These are phyloP conservation scores for Inga leiocalycina DNA, from an alignment of 306 rosid species.

Conservation along the genomic window DNA sequence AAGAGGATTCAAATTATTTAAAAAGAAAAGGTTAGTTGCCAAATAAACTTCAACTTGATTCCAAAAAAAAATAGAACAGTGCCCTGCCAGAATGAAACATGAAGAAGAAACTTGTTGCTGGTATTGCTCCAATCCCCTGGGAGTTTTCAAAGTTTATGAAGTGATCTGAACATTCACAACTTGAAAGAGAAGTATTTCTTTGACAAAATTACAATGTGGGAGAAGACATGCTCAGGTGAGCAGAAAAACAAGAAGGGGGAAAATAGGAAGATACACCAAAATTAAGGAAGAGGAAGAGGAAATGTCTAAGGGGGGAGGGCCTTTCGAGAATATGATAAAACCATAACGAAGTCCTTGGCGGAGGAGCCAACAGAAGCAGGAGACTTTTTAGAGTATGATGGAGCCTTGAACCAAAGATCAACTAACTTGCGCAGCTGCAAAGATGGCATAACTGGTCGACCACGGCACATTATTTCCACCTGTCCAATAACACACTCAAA, in stretches of 20 bases:
- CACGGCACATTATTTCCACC: constrained; percentile 92
- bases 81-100: neutral
- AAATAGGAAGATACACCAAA: constrained; percentile 11
- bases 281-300: constrained; percentile 18
- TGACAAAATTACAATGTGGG: neutral
- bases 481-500: constrained; percentile 15
- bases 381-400: constrained; percentile 65
- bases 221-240: neutral
- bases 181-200: neutral
- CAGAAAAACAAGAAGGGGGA: constrained; percentile 3
- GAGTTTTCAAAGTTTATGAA: neutral
- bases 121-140: neutral
- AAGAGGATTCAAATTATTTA: neutral
- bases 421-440: constrained; percentile 72
- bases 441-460: constrained; percentile 75
- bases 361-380: constrained; percentile 90
- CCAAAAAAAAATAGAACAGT: neutral
- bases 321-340: constrained; percentile 78
- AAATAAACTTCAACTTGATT: neutral
- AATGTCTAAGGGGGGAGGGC: constrained; percentile 39
- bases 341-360: constrained; percentile 97
- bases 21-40: neutral
- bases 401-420: constrained; percentile 83
- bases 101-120: neutral
- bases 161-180: constrained; percentile 1